Evolutionary conservation across 176 grass and related monocot species (phyloP).

Genomic region (Oryza glumipatula): DNA sequence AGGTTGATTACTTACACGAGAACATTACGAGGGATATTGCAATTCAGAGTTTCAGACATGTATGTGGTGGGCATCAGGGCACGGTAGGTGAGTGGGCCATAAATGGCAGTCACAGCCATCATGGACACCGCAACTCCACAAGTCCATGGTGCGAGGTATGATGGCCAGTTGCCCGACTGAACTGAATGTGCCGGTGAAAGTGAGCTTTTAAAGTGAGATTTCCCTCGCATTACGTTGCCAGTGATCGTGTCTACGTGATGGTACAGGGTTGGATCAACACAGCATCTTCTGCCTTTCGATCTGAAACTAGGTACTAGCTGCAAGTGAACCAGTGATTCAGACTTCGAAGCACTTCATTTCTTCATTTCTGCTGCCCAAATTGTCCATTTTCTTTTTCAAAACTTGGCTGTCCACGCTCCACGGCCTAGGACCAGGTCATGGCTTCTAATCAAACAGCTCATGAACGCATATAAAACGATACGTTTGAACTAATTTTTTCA

Average conservation of each 20-base stretch:
- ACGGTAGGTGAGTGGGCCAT: conserved; percentile 1
- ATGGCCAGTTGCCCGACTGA: background rate
- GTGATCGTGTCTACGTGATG: background rate
- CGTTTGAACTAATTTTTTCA: background rate
- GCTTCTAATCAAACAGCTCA: background rate
- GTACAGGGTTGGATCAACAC: background rate
- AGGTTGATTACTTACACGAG: background rate
- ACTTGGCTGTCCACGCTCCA: background rate
- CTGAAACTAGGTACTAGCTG: background rate
- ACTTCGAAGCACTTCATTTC: background rate
- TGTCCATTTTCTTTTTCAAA: background rate
- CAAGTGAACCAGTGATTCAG: background rate
- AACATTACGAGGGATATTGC: background rate
- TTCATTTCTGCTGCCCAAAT: background rate
- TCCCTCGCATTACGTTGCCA: background rate
- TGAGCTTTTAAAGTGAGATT: conserved; percentile 7
- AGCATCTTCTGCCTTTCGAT: background rate
- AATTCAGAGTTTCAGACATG: background rate
- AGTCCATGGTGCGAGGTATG: background rate
- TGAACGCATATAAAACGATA: background rate
- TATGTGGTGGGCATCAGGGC: background rate
- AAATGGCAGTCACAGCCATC: background rate
- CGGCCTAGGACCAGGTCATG: background rate
- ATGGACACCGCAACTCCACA: background rate
- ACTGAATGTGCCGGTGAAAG: conserved; percentile 1